Base-by-base conservation (phyloP, 2,329 filamentous ascomycete species). In the Xylariales sp. region DNA sequence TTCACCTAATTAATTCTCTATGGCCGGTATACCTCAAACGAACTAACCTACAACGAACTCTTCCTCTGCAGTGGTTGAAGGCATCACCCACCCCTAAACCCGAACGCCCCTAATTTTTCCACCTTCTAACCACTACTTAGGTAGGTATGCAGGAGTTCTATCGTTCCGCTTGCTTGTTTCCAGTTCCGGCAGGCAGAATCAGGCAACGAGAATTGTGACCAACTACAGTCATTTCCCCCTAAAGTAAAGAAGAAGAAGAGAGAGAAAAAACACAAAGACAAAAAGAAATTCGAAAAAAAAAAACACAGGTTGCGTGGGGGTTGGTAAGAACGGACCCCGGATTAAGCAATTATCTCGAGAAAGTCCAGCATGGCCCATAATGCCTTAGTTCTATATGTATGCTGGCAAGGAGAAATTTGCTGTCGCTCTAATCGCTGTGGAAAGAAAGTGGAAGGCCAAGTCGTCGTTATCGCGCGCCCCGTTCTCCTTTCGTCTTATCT, bases 391-490 rank as follows among this genome's bases (percentile, higher is more conserved):
- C 53, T 57, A 62, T 69, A 71, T 69, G 63, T 64, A 69, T 70
- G 66, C 60, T 67, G 64, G 60, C 67, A 65, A 69, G 62, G 49
- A 58, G 65, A 69, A 71, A 67, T 46, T 65, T 64, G 54, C 32
- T 62, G 61, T 65, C 69, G 69, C 69, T 69, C 48, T 57, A 58
- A 67, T 69, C 67, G 69, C 67, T 71, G 50, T 69, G 61, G 65
- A 67, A 67, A 64, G 57, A 69, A 71, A 63, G 58, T 64, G 60
- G 48, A 39, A 69, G 48, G 63, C 30, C 60, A 60, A 59, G 32
- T 57, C 12, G 32, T 54, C 52, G n/a, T 39, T 23, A 23, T 23
- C 23, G 23, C 12, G 58, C 32, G 41, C 52, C 43, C 43, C 43
- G 18, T 32, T 53, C 50, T 43, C 36, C 45, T 28, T 46, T 59